Conservation (phyloP, 345 rosid species). For the Schrenkiella parvula region DNA sequence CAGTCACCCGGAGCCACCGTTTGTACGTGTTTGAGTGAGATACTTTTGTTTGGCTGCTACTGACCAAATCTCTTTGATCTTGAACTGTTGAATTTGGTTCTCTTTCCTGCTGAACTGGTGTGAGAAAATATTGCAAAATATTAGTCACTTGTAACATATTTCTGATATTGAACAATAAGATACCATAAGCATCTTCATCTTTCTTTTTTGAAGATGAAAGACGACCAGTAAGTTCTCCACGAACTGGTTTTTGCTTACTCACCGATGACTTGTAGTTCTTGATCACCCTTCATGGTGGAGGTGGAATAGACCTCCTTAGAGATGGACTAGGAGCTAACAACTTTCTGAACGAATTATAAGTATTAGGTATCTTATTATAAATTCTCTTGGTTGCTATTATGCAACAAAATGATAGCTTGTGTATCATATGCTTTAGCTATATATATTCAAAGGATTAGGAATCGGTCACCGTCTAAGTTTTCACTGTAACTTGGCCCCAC, state of each 20-base stretch:
- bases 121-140: not conserved
- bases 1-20: slow-evolving; percentile 37
- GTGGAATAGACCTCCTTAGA: slow-evolving; percentile 4
- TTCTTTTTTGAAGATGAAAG: not conserved
- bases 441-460: slow-evolving; percentile 6
- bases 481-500: slow-evolving; percentile 15
- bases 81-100: slow-evolving; percentile 7
- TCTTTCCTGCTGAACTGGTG: slow-evolving; percentile 29
- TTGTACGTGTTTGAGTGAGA: slow-evolving; percentile 21
- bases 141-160: not conserved
- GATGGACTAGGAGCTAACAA: not conserved
- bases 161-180: not conserved
- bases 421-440: not conserved
- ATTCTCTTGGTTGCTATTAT: slow-evolving; percentile 1
- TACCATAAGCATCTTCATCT: not conserved
- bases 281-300: slow-evolving; percentile 27
- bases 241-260: slow-evolving; percentile 6
- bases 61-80: not conserved
- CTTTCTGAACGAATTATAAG: not conserved
- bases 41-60: slow-evolving; percentile 16
- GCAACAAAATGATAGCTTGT: not conserved
- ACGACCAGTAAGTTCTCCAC: not conserved
- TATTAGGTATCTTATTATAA: not conserved
- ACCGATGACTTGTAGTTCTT: slow-evolving; percentile 36
- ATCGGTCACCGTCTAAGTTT: not conserved